Evolutionary conservation across 2,329 filamentous ascomycete species (phyloP).

Genomic region (Trichoderma cornu-damae): DNA sequence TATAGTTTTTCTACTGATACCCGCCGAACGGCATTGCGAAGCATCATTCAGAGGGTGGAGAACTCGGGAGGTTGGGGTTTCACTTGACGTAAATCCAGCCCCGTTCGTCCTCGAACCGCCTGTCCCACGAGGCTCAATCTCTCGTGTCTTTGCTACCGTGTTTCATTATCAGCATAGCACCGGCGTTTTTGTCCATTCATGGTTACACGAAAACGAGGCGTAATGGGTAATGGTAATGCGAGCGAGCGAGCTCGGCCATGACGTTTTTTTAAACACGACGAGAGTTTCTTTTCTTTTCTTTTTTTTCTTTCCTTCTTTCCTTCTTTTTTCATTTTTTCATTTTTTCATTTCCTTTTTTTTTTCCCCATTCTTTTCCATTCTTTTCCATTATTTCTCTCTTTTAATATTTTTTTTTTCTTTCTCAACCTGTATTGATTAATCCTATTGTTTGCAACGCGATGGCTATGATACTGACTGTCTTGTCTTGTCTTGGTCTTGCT

Average conservation of each 20-base stretch:
- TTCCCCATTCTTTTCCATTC: background rate
- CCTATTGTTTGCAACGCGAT: conserved; percentile 1
- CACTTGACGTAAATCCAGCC: background rate
- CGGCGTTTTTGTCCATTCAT: conserved; percentile 19
- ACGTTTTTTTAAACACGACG: background rate
- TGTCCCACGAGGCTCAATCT: background rate
- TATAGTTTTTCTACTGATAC: conserved; percentile 14
- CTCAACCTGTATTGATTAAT: background rate
- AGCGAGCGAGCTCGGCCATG: conserved; percentile 9
- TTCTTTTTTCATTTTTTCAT: background rate
- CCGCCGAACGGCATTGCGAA: conserved; percentile 15
- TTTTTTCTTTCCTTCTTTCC: background rate
- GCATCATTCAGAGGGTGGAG: background rate
- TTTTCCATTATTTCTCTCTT: background rate
- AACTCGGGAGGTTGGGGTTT: background rate
- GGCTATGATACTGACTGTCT: background rate
- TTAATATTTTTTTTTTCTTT: background rate
- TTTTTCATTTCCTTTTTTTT: background rate
- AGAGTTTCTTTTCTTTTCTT: background rate
- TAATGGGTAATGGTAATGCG: conserved; percentile 25
- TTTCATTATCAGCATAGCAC: conserved; percentile 23
- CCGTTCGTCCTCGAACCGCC: background rate
- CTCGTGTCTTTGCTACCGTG: background rate
- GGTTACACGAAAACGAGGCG: conserved; percentile 12
- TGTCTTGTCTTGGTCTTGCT: too few relatives aligned